A percentile compares a stretch with the other conserved stretches of the same genome.
Conservation (phyloP, 2,329 filamentous ascomycete genomes). For the Sphaceloma murrayae region DNA sequence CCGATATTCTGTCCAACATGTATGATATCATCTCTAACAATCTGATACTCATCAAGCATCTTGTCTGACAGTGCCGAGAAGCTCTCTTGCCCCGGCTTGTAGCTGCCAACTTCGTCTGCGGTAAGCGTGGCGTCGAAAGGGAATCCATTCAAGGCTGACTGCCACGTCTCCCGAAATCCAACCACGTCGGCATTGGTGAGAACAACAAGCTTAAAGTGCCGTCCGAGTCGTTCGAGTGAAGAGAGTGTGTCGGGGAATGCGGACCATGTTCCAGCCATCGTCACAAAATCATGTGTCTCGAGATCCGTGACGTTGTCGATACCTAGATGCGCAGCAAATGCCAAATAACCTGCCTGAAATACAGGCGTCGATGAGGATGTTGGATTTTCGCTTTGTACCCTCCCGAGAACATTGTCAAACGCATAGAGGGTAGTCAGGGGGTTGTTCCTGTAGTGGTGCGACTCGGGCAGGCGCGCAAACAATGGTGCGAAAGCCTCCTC, state of each 20-base stretch:
- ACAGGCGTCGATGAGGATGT: neutral
- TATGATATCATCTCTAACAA: constrained; percentile 49
- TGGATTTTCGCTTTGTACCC: neutral
- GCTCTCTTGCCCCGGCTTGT: constrained; percentile 57
- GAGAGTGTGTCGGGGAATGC: constrained; percentile 50
- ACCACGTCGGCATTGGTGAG: constrained; percentile 51
- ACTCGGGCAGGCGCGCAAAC: neutral
- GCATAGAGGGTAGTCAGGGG: neutral
- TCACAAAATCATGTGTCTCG: constrained; percentile 36
- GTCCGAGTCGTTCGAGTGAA: constrained; percentile 42
- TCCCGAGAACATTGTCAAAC: neutral
- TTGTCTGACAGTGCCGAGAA: constrained; percentile 55
- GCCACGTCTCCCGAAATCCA: constrained; percentile 42
- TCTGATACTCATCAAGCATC: constrained; percentile 45
- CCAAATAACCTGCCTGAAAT: neutral
- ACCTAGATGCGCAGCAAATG: neutral
- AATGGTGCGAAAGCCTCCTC: neutral
- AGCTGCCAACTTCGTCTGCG: constrained; percentile 60
- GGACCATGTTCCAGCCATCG: constrained; percentile 44
- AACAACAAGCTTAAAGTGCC: constrained; percentile 49
- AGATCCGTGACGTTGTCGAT: neutral
- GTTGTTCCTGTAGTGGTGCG: neutral
- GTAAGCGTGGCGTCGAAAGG: constrained; percentile 58
- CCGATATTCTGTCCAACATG: constrained; percentile 60
- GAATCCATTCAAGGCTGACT: constrained; percentile 43